Evolutionary conservation across 768 basidiomycete genomes (phyloP).

Genomic region (Gyrodon lividus): DNA sequence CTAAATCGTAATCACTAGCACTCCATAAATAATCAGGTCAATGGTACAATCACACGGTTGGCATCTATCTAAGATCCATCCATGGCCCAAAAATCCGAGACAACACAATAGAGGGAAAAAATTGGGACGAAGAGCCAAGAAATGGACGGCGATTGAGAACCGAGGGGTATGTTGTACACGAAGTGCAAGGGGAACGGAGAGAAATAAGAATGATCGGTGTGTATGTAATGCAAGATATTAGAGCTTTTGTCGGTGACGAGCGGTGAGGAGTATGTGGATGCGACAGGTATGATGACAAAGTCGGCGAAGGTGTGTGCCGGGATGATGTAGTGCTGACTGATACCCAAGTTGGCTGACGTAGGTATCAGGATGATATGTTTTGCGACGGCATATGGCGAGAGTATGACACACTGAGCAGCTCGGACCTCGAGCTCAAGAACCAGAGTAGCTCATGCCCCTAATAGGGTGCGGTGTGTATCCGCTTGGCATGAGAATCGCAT

Average conservation of each 20-base stretch:
- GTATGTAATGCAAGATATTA: neutral
- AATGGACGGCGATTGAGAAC: no score
- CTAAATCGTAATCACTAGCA: no score
- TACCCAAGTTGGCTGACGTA: neutral
- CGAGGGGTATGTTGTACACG: neutral
- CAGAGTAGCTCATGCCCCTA: constrained; percentile 28
- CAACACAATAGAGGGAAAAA: neutral
- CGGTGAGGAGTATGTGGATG: neutral
- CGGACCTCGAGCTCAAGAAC: neutral
- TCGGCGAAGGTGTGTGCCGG: neutral
- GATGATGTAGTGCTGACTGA: neutral
- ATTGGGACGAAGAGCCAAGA: no score
- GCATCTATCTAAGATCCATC: neutral
- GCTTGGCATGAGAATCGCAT: constrained; percentile 1
- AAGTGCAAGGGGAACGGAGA: neutral
- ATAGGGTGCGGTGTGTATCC: constrained; percentile 8
- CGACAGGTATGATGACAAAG: neutral
- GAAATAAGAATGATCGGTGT: no score
- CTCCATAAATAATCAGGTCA: no score
- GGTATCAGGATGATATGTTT: no score
- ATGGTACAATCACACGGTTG: no score
- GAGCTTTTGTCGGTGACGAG: neutral
- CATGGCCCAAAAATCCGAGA: neutral
- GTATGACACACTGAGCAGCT: neutral
- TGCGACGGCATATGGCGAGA: no score